phyloP scores from a whole-genome alignment of 495 filamentous ascomycete genomes.

The Daldinia caldariorum region DNA sequence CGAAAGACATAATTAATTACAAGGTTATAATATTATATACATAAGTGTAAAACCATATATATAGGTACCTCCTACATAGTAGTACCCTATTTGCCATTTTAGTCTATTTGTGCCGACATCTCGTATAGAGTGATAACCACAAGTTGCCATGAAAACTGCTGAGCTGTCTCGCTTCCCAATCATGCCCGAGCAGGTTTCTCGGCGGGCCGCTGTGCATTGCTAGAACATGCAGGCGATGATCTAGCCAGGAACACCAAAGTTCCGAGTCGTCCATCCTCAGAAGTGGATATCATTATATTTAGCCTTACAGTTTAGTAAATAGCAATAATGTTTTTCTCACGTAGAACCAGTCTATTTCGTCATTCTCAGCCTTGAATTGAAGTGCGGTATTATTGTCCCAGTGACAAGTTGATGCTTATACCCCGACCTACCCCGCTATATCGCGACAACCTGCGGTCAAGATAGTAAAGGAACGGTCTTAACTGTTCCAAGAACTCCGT shows the following conservation, averaged over 20 bases:
- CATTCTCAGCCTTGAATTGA: conserved; percentile 25
- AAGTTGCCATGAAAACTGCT: neutral
- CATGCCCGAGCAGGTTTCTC: conserved; percentile 26
- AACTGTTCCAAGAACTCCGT: conserved; percentile 14
- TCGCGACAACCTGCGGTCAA: conserved; percentile 26
- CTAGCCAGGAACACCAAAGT: conserved; percentile 31
- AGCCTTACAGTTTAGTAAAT: neutral
- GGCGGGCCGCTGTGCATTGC: conserved; percentile 31
- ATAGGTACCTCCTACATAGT: too few species aligned
- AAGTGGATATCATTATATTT: conserved; percentile 9
- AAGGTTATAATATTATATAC: too few species aligned
- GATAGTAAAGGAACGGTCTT: conserved; percentile 7
- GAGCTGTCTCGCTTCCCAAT: conserved; percentile 17
- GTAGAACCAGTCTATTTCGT: conserved; percentile 18
- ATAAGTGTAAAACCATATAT: too few species aligned
- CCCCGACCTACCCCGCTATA: conserved; percentile 35
- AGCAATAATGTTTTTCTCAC: neutral
- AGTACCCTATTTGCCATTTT: neutral
- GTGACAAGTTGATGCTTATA: neutral
- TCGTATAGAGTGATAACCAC: conserved; percentile 5
- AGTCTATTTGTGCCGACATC: neutral
- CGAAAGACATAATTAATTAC: too few species aligned
- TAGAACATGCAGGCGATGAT: conserved; percentile 21
- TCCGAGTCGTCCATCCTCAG: conserved; percentile 9
- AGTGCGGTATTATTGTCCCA: conserved; percentile 37